Evolutionary conservation across 176 grass and related monocot species (phyloP).

Genomic region (Carex scoparia): DNA sequence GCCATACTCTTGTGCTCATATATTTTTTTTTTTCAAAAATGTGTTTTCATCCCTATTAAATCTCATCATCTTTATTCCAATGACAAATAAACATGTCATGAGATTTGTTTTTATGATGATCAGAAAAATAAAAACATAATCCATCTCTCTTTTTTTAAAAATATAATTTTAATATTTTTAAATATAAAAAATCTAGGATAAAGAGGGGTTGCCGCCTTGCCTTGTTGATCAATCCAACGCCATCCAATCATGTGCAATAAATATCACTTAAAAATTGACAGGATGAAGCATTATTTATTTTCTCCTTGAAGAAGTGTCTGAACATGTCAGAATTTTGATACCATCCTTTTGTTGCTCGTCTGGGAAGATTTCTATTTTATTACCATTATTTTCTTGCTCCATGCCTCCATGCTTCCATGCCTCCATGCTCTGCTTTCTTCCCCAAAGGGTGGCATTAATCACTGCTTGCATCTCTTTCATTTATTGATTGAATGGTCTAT

Average conservation of each 20-base stretch:
- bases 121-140: too few species aligned
- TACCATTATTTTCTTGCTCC: neutral
- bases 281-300: neutral
- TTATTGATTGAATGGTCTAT: conserved; percentile 20
- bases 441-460: conserved; percentile 13
- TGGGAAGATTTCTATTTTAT: neutral
- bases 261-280: conserved; percentile 19
- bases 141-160: too few species aligned
- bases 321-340: neutral
- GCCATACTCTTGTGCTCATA: too few species aligned
- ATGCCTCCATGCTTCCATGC: conserved; percentile 8
- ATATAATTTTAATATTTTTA: too few species aligned
- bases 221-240: neutral
- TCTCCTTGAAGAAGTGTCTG: neutral
- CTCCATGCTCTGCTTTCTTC: neutral
- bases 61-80: too few species aligned
- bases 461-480: conserved; percentile 2
- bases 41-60: too few species aligned
- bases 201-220: neutral
- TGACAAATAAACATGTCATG: too few species aligned
- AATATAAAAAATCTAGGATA: too few species aligned
- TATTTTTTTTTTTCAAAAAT: too few species aligned
- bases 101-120: too few species aligned
- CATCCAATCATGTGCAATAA: conserved; percentile 26
- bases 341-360: neutral